Evolutionary conservation across 2,329 filamentous ascomycete genomes (phyloP).

Genomic region (Mycosphaerella sp.): DNA sequence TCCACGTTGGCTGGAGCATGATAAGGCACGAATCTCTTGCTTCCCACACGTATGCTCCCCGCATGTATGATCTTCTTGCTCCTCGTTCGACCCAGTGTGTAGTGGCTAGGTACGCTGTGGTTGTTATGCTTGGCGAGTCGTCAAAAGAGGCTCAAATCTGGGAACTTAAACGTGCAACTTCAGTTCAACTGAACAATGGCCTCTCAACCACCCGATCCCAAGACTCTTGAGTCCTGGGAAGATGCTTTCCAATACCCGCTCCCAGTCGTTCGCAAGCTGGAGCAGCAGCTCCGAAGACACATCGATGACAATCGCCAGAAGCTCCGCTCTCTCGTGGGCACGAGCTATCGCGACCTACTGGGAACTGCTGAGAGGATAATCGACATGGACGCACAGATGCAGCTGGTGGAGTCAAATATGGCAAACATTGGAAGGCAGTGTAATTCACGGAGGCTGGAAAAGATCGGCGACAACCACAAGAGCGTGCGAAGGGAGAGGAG

Average conservation of each 20-base stretch:
- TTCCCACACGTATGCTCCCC: background rate
- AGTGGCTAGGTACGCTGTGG: background rate
- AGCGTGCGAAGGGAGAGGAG: constrained; percentile 14
- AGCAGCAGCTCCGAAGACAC: constrained; percentile 58
- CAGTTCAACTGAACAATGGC: constrained; percentile 6
- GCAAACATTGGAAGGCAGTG: constrained; percentile 69
- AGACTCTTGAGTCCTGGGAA: constrained; percentile 55
- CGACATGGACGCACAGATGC: constrained; percentile 74
- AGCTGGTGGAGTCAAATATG: constrained; percentile 64
- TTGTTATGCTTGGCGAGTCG: background rate
- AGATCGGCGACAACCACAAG: constrained; percentile 49
- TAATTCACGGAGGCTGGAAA: constrained; percentile 63
- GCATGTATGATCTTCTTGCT: background rate
- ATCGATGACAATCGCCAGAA: constrained; percentile 60
- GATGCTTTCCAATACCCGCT: constrained; percentile 63
- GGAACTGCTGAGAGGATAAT: constrained; percentile 93
- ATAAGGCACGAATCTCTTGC: too few species aligned
- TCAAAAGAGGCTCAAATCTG: background rate
- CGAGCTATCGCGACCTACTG: constrained; percentile 78
- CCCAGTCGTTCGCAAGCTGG: constrained; percentile 56
- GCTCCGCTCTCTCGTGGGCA: constrained; percentile 59
- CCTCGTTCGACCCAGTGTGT: too few species aligned
- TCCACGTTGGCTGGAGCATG: background rate
- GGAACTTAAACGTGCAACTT: background rate
- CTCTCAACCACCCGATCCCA: constrained; percentile 50